Evolutionary conservation across 768 basidiomycete species (phyloP).

Genomic region (Pisolithus sp.): DNA sequence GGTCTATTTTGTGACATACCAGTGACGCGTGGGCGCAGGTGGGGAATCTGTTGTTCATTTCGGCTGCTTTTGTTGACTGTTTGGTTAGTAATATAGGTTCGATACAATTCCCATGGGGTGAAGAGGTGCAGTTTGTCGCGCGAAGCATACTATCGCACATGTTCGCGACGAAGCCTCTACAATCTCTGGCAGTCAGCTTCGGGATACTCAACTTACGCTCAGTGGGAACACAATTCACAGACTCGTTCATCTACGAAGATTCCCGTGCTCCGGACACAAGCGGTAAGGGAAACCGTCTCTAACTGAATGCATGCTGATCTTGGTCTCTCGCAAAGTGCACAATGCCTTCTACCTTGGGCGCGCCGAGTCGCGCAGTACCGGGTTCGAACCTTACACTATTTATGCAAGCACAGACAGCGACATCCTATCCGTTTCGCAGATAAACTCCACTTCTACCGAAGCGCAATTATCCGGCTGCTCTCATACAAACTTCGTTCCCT

Average conservation of each 20-base stretch:
- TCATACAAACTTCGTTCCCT: neutral
- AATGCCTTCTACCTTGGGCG: conserved; percentile 9
- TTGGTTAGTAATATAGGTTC: conserved; percentile 2
- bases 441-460: conserved; percentile 1
- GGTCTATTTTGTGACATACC: conserved; percentile 7
- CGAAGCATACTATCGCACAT: conserved; percentile 8
- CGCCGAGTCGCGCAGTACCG: conserved; percentile 2
- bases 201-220: conserved; percentile 4
- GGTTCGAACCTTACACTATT: conserved; percentile 5
- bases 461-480: conserved; percentile 6
- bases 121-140: conserved; percentile 3
- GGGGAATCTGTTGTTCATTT: neutral
- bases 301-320: no score
- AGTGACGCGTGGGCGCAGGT: conserved; percentile 7
- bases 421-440: conserved; percentile 1
- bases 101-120: conserved; percentile 8
- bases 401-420: conserved; percentile 7
- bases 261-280: conserved; percentile 7
- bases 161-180: conserved; percentile 8
- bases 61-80: neutral
- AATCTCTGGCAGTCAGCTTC: conserved; percentile 5
- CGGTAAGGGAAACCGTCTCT: neutral
- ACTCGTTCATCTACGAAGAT: conserved; percentile 3
- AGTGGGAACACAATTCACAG: neutral
- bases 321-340: neutral